Evolutionary conservation across 176 grass and related monocot species (phyloP).

Genomic region (Musa beccarii): DNA sequence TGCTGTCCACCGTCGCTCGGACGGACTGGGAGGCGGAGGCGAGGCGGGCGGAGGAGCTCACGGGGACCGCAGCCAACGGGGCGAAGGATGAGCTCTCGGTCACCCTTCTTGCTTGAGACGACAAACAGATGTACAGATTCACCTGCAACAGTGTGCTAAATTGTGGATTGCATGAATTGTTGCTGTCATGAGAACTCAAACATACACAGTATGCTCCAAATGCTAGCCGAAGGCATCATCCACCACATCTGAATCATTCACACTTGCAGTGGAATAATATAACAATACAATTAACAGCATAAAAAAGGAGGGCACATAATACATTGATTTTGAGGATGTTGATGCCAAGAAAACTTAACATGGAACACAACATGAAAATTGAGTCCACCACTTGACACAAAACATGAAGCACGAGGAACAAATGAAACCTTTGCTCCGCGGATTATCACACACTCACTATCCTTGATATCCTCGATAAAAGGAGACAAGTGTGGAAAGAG

Average conservation of each 20-base stretch:
- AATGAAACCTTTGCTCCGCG: not conserved
- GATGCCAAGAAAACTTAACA: not conserved
- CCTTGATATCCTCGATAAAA: not conserved
- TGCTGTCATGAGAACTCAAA: no score
- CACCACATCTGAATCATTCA: not conserved
- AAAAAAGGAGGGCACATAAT: not conserved
- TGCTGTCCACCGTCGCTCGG: not conserved
- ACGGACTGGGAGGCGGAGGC: constrained; percentile 14
- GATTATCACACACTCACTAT: not conserved
- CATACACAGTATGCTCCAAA: no score
- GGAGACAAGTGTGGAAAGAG: not conserved
- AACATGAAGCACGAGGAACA: not conserved
- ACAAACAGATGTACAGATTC: not conserved
- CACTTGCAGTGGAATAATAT: no score
- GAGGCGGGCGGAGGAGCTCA: not conserved
- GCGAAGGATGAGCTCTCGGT: constrained; percentile 21
- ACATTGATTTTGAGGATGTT: not conserved
- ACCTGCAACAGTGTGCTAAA: no score
- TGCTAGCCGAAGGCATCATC: not conserved
- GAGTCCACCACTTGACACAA: not conserved
- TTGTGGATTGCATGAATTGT: no score
- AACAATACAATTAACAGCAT: no score
- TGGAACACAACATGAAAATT: not conserved
- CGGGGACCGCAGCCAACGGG: not conserved
- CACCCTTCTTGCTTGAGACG: constrained; percentile 12